Evolutionary conservation across 1,284 basidiomycete species (phyloP), one percentile per base, ranked within the genome.

Genomic region (Boletellus deceptivus): DNA sequence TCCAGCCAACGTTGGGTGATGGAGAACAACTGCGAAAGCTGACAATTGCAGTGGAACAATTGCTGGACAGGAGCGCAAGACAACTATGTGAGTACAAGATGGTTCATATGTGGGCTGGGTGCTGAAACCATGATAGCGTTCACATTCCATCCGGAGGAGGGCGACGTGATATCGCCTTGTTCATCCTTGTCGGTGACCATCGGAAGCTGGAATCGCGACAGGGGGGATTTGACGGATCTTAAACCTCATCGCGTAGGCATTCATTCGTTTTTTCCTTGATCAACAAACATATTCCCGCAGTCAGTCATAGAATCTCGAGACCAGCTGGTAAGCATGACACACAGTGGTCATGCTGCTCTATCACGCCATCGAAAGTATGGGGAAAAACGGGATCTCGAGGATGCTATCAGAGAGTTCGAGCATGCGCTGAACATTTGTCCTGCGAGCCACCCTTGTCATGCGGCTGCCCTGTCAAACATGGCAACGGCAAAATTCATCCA

Each of bases 391-490:
- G 29, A 56, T 27, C 47, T 56, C 4, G 39, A 53, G 1, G 11
- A 22, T 14, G 39, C 55, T 17, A 48, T 40, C 4, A 22, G 25
- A n/a, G 31, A 49, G 6, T 48, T 49, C 27, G 35, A 48, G 18
- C 9, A n/a, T 11, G 50, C 34, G 5, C 39, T 57, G 11, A 29
- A 56, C 33, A 34, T 24, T 34, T 56, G 55, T 41, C 46, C 55
- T 2, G 14, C 17, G 11, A 34, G 46, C 13, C 55, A 56, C 27
- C 46, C 55, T 25, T 35, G 50, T 33, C 46, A 50, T 22, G 36
- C 49, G 4, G 46, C 36, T 13, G 54, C 49, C 18, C 39, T 48
- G 16, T 55, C 44, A 13, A 55, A 55, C 38, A 18, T 51, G 33
- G 49, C 48, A 9, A 50, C 27, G 11, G 34, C 34, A 7, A 35